Conservation (phyloP, 371 early-diverging fungal genomes). For the Mucor racemosus region DNA sequence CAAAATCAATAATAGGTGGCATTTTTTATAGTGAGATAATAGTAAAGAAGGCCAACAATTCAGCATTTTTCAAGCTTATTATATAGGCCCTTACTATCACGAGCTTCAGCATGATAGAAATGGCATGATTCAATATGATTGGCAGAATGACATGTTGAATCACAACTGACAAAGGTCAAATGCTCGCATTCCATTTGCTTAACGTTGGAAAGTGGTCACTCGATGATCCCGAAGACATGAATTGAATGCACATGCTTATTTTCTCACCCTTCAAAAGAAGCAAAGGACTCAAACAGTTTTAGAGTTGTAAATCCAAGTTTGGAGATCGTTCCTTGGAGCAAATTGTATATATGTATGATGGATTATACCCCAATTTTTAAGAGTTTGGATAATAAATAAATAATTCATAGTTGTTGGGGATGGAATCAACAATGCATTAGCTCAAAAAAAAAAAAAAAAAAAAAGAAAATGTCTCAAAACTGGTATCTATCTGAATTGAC, state of each 20-base stretch:
- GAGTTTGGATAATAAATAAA: background rate
- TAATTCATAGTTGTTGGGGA: background rate
- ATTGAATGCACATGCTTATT: conserved; percentile 29
- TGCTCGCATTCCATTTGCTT: conserved; percentile 24
- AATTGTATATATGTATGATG: background rate
- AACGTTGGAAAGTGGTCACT: conserved; percentile 17
- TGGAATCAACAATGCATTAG: too few relatives aligned
- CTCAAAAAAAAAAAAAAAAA: too few relatives aligned
- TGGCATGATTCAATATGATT: conserved; percentile 21
- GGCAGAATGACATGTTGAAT: conserved; percentile 25
- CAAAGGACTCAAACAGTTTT: background rate
- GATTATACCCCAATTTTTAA: background rate
- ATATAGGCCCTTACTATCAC: conserved; percentile 22
- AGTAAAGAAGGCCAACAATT: background rate
- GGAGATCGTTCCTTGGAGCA: conserved; percentile 2
- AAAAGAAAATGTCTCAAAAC: too few relatives aligned
- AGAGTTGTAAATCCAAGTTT: background rate
- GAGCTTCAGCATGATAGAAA: conserved; percentile 28
- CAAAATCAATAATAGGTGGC: conserved; percentile 13
- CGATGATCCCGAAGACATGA: conserved; percentile 8
- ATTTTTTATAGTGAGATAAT: background rate
- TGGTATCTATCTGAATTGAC: background rate
- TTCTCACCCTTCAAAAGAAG: conserved; percentile 13
- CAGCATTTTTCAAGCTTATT: background rate
- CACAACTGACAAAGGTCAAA: conserved; percentile 20